Evolutionary conservation across 2,329 filamentous ascomycete species (phyloP).

Genomic region (Drechslerella dactyloides): DNA sequence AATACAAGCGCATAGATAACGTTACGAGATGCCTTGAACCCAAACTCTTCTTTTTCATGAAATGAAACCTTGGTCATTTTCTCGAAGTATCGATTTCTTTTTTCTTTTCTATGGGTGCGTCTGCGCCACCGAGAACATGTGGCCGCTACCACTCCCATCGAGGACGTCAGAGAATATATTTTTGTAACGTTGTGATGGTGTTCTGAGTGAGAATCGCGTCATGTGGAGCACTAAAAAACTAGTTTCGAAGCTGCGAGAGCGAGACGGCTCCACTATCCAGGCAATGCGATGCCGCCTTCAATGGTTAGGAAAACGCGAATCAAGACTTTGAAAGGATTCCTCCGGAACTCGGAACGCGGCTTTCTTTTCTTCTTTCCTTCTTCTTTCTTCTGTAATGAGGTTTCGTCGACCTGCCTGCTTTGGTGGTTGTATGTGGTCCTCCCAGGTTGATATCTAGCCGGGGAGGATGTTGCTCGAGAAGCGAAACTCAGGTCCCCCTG

Average conservation of each 20-base stretch:
- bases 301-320: slow-evolving; percentile 48
- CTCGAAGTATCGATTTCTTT: slow-evolving; percentile 43
- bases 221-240: slow-evolving; percentile 42
- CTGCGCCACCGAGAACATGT: slow-evolving; percentile 47
- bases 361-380: not conserved
- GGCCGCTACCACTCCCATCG: slow-evolving; percentile 17
- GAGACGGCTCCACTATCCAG: slow-evolving; percentile 14
- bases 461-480: slow-evolving; percentile 5
- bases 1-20: slow-evolving; percentile 19
- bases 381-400: slow-evolving; percentile 2
- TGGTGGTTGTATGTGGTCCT: not conserved
- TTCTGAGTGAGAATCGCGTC: slow-evolving; percentile 44
- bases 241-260: slow-evolving; percentile 7
- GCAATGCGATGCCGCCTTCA: slow-evolving; percentile 41
- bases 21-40: slow-evolving; percentile 25
- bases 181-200: slow-evolving; percentile 13
- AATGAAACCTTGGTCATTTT: slow-evolving; percentile 23
- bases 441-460: slow-evolving; percentile 21
- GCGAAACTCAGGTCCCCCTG: slow-evolving; percentile 13
- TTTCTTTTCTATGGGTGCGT: slow-evolving; percentile 6
- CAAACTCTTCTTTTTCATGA: slow-evolving; percentile 8
- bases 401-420: not conserved
- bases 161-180: slow-evolving; percentile 14
- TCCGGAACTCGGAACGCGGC: slow-evolving; percentile 26
- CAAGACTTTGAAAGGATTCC: slow-evolving; percentile 18